Percentiles rank a stretch among this genome's conserved stretches.
Evolutionary conservation across 2,329 filamentous ascomycete genomes (phyloP).

Genomic region (Fusarium metavorans): DNA sequence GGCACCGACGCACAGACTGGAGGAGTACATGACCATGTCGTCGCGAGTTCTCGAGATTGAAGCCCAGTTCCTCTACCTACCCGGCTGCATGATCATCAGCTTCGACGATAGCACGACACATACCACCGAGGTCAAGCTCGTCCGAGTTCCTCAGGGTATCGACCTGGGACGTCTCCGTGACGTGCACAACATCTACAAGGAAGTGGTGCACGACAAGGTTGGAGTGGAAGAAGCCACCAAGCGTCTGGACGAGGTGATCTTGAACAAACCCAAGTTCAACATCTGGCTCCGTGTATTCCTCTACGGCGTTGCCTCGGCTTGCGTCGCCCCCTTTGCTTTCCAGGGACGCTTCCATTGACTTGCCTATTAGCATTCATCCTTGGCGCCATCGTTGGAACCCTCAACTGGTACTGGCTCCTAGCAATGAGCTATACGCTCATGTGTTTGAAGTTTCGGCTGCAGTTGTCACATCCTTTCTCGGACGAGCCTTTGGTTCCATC

Average conservation of each 20-base stretch:
- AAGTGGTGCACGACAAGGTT: constrained; percentile 83
- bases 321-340: constrained; percentile 85
- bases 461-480: constrained; percentile 75
- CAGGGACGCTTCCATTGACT: constrained; percentile 78
- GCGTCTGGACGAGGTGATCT: constrained; percentile 68
- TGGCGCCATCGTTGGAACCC: constrained; percentile 77
- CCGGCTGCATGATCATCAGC: constrained; percentile 93
- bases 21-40: constrained; percentile 93
- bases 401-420: constrained; percentile 82
- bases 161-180: constrained; percentile 81
- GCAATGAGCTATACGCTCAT: constrained; percentile 75
- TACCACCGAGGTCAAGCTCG: constrained; percentile 83
- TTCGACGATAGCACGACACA: constrained; percentile 82
- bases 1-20: constrained; percentile 89
- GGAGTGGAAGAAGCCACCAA: constrained; percentile 77
- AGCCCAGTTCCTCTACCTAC: constrained; percentile 89
- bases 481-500: constrained; percentile 77
- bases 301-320: constrained; percentile 81
- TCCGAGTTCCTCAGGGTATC: constrained; percentile 75
- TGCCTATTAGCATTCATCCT: constrained; percentile 82
- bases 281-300: constrained; percentile 70
- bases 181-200: constrained; percentile 82
- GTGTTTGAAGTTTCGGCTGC: constrained; percentile 67
- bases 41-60: constrained; percentile 90
- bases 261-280: constrained; percentile 59